These are phyloP conservation scores for Phytophthora melonis DNA, from an alignment of 352 stramenopile species.

Conservation along the genomic window DNA sequence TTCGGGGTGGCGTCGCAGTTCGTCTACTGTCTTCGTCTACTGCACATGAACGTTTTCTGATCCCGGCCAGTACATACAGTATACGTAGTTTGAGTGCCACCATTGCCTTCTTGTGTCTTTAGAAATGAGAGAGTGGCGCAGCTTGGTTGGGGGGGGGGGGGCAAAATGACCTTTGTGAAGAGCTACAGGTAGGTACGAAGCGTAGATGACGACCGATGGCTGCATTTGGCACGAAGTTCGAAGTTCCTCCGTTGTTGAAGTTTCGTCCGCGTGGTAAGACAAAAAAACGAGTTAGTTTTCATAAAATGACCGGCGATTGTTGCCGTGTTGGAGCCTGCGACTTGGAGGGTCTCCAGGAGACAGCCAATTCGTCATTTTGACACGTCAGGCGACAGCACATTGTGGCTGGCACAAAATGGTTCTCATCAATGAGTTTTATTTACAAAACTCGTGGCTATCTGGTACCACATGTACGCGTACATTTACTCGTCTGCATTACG, in stretches of 20 bases:
- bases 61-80: neutral
- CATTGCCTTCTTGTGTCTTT: neutral
- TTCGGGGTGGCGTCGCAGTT: neutral
- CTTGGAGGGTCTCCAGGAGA: neutral
- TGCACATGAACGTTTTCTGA: slow-evolving; percentile 2
- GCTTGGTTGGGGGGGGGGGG: neutral
- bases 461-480: neutral
- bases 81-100: neutral
- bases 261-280: neutral
- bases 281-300: slow-evolving; percentile 4
- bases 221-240: neutral
- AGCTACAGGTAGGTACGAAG: neutral
- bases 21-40: slow-evolving; percentile 3
- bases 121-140: neutral
- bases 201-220: neutral
- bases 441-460: neutral
- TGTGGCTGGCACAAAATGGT: neutral
- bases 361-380: neutral
- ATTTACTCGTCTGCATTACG: neutral
- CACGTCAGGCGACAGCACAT: neutral
- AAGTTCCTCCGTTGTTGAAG: slow-evolving; percentile 16
- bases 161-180: neutral
- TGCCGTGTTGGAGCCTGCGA: neutral
- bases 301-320: slow-evolving; percentile 11
- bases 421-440: neutral